Conservation (phyloP, 108 stramenopile species). For the Fragilaria crotonensis region DNA sequence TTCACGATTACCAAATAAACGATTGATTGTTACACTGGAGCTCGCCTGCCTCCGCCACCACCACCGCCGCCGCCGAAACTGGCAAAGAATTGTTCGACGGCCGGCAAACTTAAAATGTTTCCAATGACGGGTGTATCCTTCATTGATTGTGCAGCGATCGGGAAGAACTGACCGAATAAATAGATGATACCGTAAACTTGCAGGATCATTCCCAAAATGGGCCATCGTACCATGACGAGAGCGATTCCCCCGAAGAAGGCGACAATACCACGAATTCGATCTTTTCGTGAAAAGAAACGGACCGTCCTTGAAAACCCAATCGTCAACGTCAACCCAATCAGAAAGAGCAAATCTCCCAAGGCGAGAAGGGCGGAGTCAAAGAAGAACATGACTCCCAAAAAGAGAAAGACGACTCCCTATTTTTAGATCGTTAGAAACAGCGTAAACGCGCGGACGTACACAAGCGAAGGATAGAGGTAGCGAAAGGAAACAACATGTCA, state of each 20-base stretch:
- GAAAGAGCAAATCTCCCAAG: conserved; percentile 80
- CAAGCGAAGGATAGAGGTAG: not conserved
- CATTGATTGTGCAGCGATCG: conserved; percentile 79
- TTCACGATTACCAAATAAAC: too few relatives aligned
- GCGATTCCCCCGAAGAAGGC: conserved; percentile 83
- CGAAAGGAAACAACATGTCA: not conserved
- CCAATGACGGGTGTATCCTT: conserved; percentile 79
- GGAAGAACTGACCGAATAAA: conserved; percentile 90
- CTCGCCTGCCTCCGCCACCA: conserved; percentile 18
- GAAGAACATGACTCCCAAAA: conserved; percentile 80
- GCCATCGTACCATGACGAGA: conserved; percentile 78
- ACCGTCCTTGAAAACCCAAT: conserved; percentile 72
- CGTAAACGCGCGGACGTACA: too few relatives aligned
- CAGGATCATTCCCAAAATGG: conserved; percentile 76
- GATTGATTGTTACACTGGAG: conserved; percentile 48
- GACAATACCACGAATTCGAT: conserved; percentile 77
- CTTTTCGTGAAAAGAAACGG: conserved; percentile 78
- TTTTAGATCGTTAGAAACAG: not conserved
- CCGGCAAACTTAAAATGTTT: conserved; percentile 51
- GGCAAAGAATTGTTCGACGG: conserved; percentile 67
- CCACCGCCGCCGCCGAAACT: conserved; percentile 49
- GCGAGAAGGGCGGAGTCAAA: conserved; percentile 87
- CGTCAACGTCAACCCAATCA: conserved; percentile 77
- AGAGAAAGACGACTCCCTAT: conserved; percentile 69
- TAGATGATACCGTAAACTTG: conserved; percentile 84